phyloP scores from a whole-genome alignment of 2,329 filamentous ascomycete genomes.

The Amphichorda felina region DNA sequence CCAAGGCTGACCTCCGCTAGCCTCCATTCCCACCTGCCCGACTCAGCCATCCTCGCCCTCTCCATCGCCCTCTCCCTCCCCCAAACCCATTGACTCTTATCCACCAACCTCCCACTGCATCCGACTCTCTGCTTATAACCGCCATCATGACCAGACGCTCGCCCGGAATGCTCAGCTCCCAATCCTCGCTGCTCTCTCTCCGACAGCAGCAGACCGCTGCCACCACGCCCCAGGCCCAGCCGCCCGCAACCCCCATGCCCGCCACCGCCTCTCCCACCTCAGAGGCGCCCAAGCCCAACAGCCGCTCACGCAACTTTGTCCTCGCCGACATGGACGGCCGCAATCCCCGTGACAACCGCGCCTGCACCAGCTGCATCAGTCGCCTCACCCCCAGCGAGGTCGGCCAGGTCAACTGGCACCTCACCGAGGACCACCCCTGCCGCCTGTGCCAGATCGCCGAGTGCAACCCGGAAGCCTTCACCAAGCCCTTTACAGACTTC shows the following conservation, averaged over 20 bases:
- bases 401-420: conserved; percentile 18
- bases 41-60: too few relatives aligned
- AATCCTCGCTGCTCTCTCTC: conserved; percentile 4
- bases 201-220: conserved; percentile 2
- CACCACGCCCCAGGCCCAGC: not conserved
- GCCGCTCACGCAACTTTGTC: conserved; percentile 28
- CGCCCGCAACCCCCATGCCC: not conserved
- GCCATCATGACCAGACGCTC: conserved; percentile 5
- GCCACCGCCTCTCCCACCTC: conserved; percentile 7
- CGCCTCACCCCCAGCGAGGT: conserved; percentile 15
- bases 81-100: too few relatives aligned
- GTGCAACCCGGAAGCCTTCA: conserved; percentile 51
- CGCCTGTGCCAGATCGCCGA: conserved; percentile 16
- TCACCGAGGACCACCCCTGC: conserved; percentile 8
- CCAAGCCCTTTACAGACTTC: conserved; percentile 77
- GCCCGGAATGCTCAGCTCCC: conserved; percentile 4
- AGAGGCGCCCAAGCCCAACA: not conserved
- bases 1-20: too few relatives aligned
- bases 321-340: conserved; percentile 26
- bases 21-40: too few relatives aligned
- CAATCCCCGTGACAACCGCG: conserved; percentile 17
- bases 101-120: too few relatives aligned
- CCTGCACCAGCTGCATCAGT: conserved; percentile 26
- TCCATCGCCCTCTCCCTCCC: too few relatives aligned
- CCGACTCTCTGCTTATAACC: too few relatives aligned